Evolutionary conservation across 805 yeast species (phyloP), one percentile per base, ranked within the genome.

Genomic region (Scheffersomyces amazonensis): DNA sequence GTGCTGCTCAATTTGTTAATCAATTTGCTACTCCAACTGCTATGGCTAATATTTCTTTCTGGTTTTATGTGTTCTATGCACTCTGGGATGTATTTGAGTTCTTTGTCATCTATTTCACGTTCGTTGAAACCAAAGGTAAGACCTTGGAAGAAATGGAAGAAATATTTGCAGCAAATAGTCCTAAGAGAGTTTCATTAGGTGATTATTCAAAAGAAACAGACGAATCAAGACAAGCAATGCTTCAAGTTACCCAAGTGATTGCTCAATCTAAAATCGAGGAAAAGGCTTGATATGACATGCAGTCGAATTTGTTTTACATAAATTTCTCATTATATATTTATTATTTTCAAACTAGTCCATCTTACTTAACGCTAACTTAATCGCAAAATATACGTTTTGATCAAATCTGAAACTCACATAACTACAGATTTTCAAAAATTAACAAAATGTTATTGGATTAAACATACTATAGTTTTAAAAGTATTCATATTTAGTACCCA

Each of bases 31-130:
- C 55, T 3, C 54, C 57, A 4, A 42, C 49, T 9, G 67, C 64
- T 3, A 52, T 62, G 58, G 34, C 49, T 32, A 53, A 52, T 20
- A 62, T 60, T 34, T 48, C 47, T 7, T 57, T 53, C 46, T 54
- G 60, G 53, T 57, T 49, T 35, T 62, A 58, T 40, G 51, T 60
- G 8, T 54, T 62, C 41, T 55, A 44, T 32, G 54, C 44, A 11
- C 46, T 56, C 34, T 60, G 61, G 60, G 54, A 52, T 30, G 23
- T 50, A 10, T 36, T 53, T 31, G 55, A 60, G 34, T 43, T 49
- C 17, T 38, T 35, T 3, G 43, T 49, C 6, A 39, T 50, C 16
- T 53, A 44, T 32, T 51, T 53, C 38, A 33, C 48, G 37, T 53
- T 49, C 34, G 47, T 49, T 13, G 57, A 51, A 40, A 53, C 57